Evolutionary conservation across 768 basidiomycete species (phyloP), one percentile per base, ranked within the genome.

Genomic region (Mycena polygramma): DNA sequence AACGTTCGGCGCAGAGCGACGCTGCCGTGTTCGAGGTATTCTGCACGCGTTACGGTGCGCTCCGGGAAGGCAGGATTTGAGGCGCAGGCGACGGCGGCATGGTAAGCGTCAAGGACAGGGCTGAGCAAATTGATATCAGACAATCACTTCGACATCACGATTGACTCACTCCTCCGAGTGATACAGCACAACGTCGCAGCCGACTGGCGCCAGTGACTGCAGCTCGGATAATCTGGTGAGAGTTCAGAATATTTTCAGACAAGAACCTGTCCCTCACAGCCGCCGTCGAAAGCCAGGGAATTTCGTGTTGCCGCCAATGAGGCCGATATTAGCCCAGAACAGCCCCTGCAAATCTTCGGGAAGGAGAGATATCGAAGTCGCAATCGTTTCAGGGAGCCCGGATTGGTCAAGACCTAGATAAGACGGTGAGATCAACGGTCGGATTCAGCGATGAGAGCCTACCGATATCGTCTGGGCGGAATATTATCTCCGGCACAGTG

Each of bases 301-400:
- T 74, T 88, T 88, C 19, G 90, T 89, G 79, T 88, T 92, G 17
- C 97, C 97, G 57, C 97, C 97, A 75, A 96, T 89, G 72, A 97
- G 81, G 15, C 93, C 94, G 70, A 99, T 96, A 79, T 98, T 95
- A 41, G 90, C 90, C 96, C 96, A 99, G 80, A 96, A 98, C 92
- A 99, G 90, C 43, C 95, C 96, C 73, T 91, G 94, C 30, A 97
- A 75, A 75, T 97, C 95, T 60, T 86, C 83, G 0, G 95, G 94
- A 68, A 98, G 88, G 37, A 87, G 80, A 0, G 87, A 84, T 76
- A 99, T 95, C 66, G 92, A 92, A 63, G 87, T 78, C 46, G 93
- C 92, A 69, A 98, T 89, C 15, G 91, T 90, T 65, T 86, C 87
- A 41, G 94, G 84, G 36, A 99, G 81, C 2, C 97, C 97, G 19